phyloP scores from a whole-genome alignment of 192 early-diverging fungal genomes.

The Gamsiella multidivaricata region DNA sequence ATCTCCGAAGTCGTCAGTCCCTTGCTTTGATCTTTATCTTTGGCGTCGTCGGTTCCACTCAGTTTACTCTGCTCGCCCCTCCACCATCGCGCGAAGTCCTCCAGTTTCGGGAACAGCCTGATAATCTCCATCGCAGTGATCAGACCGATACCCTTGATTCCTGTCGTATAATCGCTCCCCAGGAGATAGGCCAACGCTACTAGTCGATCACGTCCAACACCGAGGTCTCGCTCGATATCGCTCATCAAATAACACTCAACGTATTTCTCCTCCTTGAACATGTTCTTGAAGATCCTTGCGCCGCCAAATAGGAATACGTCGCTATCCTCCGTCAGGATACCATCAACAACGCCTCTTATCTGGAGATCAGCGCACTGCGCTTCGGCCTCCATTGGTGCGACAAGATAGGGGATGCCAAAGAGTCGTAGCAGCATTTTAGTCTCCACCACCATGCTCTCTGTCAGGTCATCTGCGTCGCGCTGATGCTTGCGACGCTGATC shows the following conservation, averaged over 20 bases:
- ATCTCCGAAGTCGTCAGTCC: slow-evolving; percentile 28
- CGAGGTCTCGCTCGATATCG: slow-evolving; percentile 74
- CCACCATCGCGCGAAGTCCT: slow-evolving; percentile 70
- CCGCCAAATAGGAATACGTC: slow-evolving; percentile 97
- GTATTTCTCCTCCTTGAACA: slow-evolving; percentile 91
- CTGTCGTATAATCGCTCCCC: slow-evolving; percentile 98
- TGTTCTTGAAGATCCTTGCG: slow-evolving; percentile 85
- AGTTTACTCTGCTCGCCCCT: slow-evolving; percentile 58
- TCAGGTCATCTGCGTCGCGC: slow-evolving; percentile 72
- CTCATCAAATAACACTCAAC: slow-evolving; percentile 84
- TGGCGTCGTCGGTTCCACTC: slow-evolving; percentile 1
- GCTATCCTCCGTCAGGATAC: slow-evolving; percentile 96
- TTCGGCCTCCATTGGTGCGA: slow-evolving; percentile 97
- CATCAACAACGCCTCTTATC: slow-evolving; percentile 79
- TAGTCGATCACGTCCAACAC: slow-evolving; percentile 74
- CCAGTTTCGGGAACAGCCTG: slow-evolving; percentile 71
- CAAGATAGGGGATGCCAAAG: slow-evolving; percentile 95
- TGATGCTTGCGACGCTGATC: slow-evolving; percentile 64
- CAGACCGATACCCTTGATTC: slow-evolving; percentile 87
- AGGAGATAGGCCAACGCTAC: slow-evolving; percentile 89
- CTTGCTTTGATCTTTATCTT: slow-evolving; percentile 5
- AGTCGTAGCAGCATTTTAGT: slow-evolving; percentile 79
- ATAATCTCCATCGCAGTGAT: slow-evolving; percentile 93
- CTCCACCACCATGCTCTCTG: slow-evolving; percentile 79
- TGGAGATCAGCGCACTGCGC: slow-evolving; percentile 90